Percentiles rank a stretch among this genome's conserved stretches.
phyloP scores from a whole-genome alignment of 257 asterid genomes.

The Nicotiana knightiana region DNA sequence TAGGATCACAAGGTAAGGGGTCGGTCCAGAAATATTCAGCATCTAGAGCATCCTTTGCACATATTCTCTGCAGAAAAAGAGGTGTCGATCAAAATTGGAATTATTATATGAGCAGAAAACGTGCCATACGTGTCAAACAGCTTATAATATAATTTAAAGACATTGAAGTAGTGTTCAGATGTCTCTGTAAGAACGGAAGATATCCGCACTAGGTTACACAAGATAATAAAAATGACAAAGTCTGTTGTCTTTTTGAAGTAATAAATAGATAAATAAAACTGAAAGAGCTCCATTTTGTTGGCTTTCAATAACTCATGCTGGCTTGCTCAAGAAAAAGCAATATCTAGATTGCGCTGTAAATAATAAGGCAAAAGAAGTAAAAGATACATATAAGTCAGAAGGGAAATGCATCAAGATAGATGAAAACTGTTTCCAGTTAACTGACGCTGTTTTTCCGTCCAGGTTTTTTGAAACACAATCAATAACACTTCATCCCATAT shows the following conservation, averaged over 20 bases:
- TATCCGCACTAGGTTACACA: background rate
- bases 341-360: background rate
- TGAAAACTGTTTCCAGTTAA: background rate
- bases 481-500: background rate
- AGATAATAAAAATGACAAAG: background rate
- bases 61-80: slow-evolving; percentile 55
- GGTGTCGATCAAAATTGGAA: slow-evolving; percentile 4
- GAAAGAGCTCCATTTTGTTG: background rate
- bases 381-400: background rate
- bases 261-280: background rate
- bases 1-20: slow-evolving; percentile 96
- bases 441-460: background rate
- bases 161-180: background rate
- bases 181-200: background rate
- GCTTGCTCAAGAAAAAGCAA: background rate
- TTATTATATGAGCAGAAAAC: background rate
- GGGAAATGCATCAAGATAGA: background rate
- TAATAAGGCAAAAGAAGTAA: background rate
- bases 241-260: background rate
- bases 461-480: background rate
- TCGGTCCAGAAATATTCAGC: slow-evolving; percentile 98
- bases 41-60: slow-evolving; percentile 92
- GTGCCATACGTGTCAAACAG: background rate
- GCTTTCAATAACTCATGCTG: background rate
- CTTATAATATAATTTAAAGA: background rate